Evolutionary conservation across 1,284 basidiomycete genomes (phyloP).

Genomic region (Chondrostereum purpureum): DNA sequence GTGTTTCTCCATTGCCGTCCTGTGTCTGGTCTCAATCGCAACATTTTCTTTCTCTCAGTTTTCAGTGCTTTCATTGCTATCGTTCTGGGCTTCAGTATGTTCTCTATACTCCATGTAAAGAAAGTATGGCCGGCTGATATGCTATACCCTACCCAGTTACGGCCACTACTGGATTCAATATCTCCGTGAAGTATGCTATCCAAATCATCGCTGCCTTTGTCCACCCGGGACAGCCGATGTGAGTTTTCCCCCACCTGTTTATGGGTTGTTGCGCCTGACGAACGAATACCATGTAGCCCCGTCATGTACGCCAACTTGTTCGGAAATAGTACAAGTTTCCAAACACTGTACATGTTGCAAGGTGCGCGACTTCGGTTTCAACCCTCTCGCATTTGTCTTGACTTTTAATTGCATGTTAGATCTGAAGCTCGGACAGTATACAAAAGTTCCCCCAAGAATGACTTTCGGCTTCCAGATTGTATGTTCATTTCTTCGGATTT

Average conservation of each 20-base stretch:
- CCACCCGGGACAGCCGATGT: slow-evolving; percentile 48
- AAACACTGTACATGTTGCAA: slow-evolving; percentile 43
- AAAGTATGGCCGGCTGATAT: slow-evolving; percentile 1
- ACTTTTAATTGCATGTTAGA: slow-evolving; percentile 17
- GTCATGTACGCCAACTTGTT: slow-evolving; percentile 51
- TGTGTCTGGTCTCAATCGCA: no score
- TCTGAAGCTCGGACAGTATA: slow-evolving; percentile 42
- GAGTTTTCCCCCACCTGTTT: no score
- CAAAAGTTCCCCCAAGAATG: slow-evolving; percentile 42
- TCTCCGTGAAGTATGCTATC: slow-evolving; percentile 42
- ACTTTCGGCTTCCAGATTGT: slow-evolving; percentile 44
- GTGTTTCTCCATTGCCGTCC: background rate
- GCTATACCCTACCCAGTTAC: slow-evolving; percentile 26
- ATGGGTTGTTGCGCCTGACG: no score
- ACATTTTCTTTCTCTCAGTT: slow-evolving; percentile 12
- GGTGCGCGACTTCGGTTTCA: no score
- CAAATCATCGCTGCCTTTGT: slow-evolving; percentile 47
- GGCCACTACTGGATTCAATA: slow-evolving; percentile 44
- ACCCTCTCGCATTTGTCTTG: background rate
- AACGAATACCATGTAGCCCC: slow-evolving; percentile 26
- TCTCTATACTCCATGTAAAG: background rate
- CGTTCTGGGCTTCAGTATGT: slow-evolving; percentile 42
- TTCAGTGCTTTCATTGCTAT: slow-evolving; percentile 37
- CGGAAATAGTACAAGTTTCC: slow-evolving; percentile 39
- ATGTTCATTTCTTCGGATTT: slow-evolving; percentile 1